Evolutionary conservation across 1,139 yeast genomes (phyloP).

Genomic region (Pneumocystis carinii): DNA sequence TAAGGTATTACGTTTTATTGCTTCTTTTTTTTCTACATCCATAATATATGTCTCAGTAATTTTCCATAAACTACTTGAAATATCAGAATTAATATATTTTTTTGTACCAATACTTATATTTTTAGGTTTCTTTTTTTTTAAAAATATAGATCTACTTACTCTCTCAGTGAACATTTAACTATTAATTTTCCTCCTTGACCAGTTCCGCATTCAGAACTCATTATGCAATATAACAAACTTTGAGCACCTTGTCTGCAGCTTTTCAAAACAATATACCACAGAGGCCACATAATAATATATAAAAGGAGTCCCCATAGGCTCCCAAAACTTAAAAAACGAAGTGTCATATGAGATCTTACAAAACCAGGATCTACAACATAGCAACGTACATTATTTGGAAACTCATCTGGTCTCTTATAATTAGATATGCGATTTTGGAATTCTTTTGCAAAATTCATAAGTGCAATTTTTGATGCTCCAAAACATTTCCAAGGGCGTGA

Average conservation of each 20-base stretch:
- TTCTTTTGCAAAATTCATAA: conserved; percentile 60
- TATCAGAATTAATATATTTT: conserved; percentile 46
- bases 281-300: conserved; percentile 59
- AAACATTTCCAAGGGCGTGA: conserved; percentile 57
- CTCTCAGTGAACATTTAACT: conserved; percentile 16
- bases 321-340: conserved; percentile 68
- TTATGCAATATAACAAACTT: conserved; percentile 51
- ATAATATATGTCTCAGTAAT: conserved; percentile 44
- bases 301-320: conserved; percentile 50
- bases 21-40: conserved; percentile 53
- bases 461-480: conserved; percentile 66
- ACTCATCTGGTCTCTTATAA: conserved; percentile 49
- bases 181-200: conserved; percentile 52
- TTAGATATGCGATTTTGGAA: conserved; percentile 48
- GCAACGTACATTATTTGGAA: conserved; percentile 54
- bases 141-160: background rate
- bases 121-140: conserved; percentile 49
- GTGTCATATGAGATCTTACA: conserved; percentile 73
- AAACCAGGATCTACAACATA: conserved; percentile 80
- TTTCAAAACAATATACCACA: conserved; percentile 69
- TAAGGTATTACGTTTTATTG: conserved; percentile 40
- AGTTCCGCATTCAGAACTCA: conserved; percentile 52
- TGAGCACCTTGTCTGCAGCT: conserved; percentile 69
- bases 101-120: conserved; percentile 36
- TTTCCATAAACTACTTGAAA: conserved; percentile 50